Evolutionary conservation across 2,329 filamentous ascomycete genomes (phyloP).

Genomic region (Aspergillus felis): DNA sequence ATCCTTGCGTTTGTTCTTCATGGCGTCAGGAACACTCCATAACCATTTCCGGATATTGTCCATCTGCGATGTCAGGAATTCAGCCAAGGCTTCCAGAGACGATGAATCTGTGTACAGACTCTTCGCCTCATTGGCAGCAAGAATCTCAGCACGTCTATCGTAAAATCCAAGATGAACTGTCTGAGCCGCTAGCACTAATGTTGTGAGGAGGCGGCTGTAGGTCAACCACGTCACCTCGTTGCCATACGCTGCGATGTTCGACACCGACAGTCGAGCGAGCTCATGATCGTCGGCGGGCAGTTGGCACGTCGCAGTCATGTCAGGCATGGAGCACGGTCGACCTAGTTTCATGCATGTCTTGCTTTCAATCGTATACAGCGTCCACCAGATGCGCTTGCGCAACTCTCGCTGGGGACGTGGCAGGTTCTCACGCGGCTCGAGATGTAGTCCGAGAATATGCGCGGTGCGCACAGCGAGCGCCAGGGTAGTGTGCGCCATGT

Average conservation of each 20-base stretch:
- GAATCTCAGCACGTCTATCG: conserved; percentile 21
- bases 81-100: conserved; percentile 28
- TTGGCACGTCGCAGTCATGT: conserved; percentile 31
- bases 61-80: conserved; percentile 25
- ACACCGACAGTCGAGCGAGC: conserved; percentile 26
- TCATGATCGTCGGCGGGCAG: conserved; percentile 37
- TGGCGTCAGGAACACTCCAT: conserved; percentile 32
- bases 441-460: conserved; percentile 47
- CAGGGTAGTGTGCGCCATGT: conserved; percentile 43
- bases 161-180: conserved; percentile 36
- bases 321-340: conserved; percentile 39
- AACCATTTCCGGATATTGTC: conserved; percentile 29
- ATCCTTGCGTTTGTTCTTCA: conserved; percentile 37
- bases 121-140: conserved; percentile 17
- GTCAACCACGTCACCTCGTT: conserved; percentile 34
- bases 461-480: conserved; percentile 44
- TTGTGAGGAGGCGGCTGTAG: conserved; percentile 32
- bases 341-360: conserved; percentile 48
- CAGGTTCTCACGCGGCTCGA: conserved; percentile 40
- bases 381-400: conserved; percentile 53
- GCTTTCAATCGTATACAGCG: conserved; percentile 47
- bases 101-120: conserved; percentile 28
- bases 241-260: conserved; percentile 28
- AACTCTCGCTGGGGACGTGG: conserved; percentile 39
- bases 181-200: conserved; percentile 31